phyloP scores from a whole-genome alignment of 371 early-diverging fungal species.

The Saksenaea oblongispora region DNA sequence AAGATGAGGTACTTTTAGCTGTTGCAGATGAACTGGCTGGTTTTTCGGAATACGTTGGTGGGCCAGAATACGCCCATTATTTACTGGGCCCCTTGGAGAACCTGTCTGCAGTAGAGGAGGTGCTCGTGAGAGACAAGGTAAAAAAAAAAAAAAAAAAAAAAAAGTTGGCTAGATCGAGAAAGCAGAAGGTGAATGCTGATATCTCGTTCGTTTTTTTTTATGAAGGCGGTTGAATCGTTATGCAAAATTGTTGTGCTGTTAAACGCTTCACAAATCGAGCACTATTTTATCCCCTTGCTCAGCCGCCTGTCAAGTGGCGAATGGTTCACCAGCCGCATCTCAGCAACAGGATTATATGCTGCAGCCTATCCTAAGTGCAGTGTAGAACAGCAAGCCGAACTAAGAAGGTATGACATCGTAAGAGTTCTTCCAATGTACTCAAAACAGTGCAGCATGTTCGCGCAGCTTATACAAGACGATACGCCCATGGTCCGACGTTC shows the following conservation, averaged over 20 bases:
- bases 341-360: slow-evolving; percentile 92
- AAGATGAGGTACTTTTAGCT: slow-evolving; percentile 92
- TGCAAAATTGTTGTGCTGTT: slow-evolving; percentile 77
- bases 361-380: slow-evolving; percentile 74
- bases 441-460: slow-evolving; percentile 49
- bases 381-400: slow-evolving; percentile 77
- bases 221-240: slow-evolving; percentile 91
- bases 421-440: not conserved
- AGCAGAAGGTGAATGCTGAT: not conserved
- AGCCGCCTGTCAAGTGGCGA: slow-evolving; percentile 90
- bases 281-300: slow-evolving; percentile 87
- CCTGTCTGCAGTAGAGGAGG: slow-evolving; percentile 96
- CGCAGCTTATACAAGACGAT: slow-evolving; percentile 91
- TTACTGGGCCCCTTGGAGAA: slow-evolving; percentile 92
- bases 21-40: slow-evolving; percentile 93
- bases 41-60: slow-evolving; percentile 92
- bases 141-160: not conserved
- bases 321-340: slow-evolving; percentile 97
- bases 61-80: slow-evolving; percentile 81
- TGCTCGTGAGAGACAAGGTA: slow-evolving; percentile 95
- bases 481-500: slow-evolving; percentile 98
- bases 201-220: slow-evolving; percentile 6
- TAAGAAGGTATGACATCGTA: slow-evolving; percentile 63
- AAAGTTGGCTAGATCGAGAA: not conserved
- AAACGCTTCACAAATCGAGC: slow-evolving; percentile 79